A percentile compares a stretch with the other conserved stretches of the same genome.
These are phyloP conservation scores for Pelargonium cotyledonis DNA, from an alignment of 441 rosid genomes.

Conservation along the genomic window DNA sequence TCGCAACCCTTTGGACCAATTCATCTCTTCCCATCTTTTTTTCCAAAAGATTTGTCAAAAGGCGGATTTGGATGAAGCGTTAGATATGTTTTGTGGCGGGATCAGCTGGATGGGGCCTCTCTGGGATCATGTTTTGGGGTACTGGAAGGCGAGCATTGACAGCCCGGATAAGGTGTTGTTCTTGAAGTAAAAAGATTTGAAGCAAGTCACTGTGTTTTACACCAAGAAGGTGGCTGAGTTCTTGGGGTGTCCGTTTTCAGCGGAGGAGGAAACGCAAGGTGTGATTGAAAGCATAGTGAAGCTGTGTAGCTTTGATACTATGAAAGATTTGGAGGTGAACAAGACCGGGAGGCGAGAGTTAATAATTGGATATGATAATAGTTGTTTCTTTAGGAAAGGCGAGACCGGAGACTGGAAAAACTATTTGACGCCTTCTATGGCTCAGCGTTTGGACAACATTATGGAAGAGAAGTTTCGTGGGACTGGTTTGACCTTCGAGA, in stretches of 20 bases:
- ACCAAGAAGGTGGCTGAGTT: neutral
- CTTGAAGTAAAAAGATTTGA: constrained; percentile 25
- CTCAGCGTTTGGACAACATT: constrained; percentile 3
- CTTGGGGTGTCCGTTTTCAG: constrained; percentile 21
- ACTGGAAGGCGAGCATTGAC: too few species aligned
- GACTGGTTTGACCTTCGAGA: constrained; percentile 13
- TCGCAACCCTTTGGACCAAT: too few species aligned
- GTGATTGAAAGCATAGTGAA: constrained; percentile 16
- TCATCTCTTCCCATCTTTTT: too few species aligned
- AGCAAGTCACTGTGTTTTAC: constrained; percentile 2
- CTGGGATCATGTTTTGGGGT: too few species aligned
- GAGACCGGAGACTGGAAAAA: constrained; percentile 13
- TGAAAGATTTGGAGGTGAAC: constrained; percentile 30
- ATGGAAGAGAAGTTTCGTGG: constrained; percentile 13
- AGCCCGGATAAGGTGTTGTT: constrained; percentile 22
- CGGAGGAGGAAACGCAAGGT: constrained; percentile 20
- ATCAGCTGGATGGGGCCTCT: too few species aligned
- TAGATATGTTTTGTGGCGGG: too few species aligned
- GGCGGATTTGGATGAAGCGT: too few species aligned
- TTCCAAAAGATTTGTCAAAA: too few species aligned
- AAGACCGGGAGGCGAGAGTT: constrained; percentile 14
- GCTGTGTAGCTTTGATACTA: constrained; percentile 22
- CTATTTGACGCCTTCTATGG: constrained; percentile 7
- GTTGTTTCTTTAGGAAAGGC: constrained; percentile 16
- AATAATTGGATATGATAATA: neutral